These are phyloP conservation scores for Termitomyces sp. DNA, from an alignment of 768 basidiomycete species.

Conservation along the genomic window DNA sequence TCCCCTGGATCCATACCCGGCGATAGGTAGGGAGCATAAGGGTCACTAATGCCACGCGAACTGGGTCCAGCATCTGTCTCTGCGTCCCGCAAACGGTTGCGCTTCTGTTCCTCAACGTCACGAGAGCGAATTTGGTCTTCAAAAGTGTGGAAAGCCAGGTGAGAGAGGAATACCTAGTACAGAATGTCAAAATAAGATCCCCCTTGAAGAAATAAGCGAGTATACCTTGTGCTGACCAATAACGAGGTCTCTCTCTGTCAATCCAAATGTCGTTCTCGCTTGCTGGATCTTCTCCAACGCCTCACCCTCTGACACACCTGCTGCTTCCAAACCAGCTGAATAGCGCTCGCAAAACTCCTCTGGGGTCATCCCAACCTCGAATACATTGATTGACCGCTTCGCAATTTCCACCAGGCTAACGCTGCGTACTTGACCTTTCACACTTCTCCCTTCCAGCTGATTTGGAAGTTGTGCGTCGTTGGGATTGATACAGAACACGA, in stretches of 20 bases:
- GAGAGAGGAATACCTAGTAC: constrained; percentile 81
- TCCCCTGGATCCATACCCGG: constrained; percentile 44
- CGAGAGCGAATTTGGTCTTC: constrained; percentile 83
- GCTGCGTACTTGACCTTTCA: constrained; percentile 89
- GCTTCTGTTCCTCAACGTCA: constrained; percentile 85
- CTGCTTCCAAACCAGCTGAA: constrained; percentile 52
- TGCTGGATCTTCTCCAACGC: constrained; percentile 60
- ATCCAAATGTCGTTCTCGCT: constrained; percentile 48
- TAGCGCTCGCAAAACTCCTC: constrained; percentile 88
- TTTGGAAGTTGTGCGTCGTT: constrained; percentile 95
- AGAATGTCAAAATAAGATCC: constrained; percentile 1
- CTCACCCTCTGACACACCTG: constrained; percentile 58
- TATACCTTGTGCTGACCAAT: constrained; percentile 82
- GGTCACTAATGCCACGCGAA: constrained; percentile 55
- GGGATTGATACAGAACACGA: constrained; percentile 88
- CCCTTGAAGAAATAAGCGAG: not conserved
- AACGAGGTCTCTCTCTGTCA: constrained; percentile 72
- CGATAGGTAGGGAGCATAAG: constrained; percentile 73
- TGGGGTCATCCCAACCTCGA: constrained; percentile 82
- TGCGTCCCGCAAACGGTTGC: constrained; percentile 72
- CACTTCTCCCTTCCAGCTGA: constrained; percentile 87
- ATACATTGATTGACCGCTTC: constrained; percentile 59
- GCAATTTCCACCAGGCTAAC: constrained; percentile 78
- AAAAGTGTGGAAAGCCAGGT: constrained; percentile 78
- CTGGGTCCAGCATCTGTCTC: constrained; percentile 70